Percentiles rank a stretch among this genome's conserved stretches.
phyloP scores from a whole-genome alignment of 2,329 filamentous ascomycete genomes.

The Botrytis medusae region DNA sequence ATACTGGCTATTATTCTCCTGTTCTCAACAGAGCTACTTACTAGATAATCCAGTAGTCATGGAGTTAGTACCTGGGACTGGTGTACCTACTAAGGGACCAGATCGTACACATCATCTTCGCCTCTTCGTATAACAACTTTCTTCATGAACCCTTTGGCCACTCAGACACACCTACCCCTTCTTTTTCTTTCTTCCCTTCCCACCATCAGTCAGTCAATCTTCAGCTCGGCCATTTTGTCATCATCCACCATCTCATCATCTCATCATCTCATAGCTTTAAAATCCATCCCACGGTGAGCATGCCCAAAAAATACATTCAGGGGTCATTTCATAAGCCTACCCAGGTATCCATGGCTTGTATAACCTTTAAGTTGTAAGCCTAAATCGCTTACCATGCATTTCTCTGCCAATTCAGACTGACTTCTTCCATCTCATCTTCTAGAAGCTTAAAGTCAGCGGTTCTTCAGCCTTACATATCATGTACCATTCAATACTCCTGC shows the following conservation, averaged over 20 bases:
- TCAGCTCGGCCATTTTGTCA: neutral
- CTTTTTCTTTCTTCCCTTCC: neutral
- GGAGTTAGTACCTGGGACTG: neutral
- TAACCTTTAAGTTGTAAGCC: neutral
- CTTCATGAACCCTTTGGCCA: neutral
- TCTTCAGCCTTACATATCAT: constrained; percentile 24
- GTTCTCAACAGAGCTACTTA: neutral
- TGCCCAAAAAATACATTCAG: neutral
- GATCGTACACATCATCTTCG: neutral
- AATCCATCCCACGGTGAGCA: neutral
- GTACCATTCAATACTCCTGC: neutral
- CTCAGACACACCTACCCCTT: neutral
- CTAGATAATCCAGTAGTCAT: neutral
- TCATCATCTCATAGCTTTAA: neutral
- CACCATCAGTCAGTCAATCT: neutral
- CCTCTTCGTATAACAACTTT: neutral
- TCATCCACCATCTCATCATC: neutral
- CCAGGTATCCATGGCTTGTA: neutral
- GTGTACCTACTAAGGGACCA: neutral
- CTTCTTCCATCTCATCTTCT: constrained; percentile 32
- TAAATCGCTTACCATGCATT: constrained; percentile 12
- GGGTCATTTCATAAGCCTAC: neutral
- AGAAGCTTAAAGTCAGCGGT: constrained; percentile 25
- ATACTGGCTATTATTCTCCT: neutral
- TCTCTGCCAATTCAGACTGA: constrained; percentile 24